Percentiles rank a stretch among this genome's conserved stretches.
Conservation (phyloP, 1,284 basidiomycete species). For the Microbotryum saponariae region DNA sequence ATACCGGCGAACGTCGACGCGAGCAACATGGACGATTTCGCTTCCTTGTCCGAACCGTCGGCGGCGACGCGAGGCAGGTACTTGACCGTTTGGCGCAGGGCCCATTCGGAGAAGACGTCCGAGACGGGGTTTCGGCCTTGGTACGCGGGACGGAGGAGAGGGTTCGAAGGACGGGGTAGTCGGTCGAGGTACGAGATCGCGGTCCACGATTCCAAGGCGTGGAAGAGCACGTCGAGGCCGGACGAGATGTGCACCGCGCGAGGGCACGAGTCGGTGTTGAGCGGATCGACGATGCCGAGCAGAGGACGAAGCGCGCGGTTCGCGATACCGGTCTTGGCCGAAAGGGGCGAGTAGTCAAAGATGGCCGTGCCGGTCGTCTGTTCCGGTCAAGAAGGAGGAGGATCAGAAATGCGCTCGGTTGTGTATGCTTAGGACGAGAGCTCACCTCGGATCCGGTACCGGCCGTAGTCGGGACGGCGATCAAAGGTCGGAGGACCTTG, state of each 20-base stretch:
- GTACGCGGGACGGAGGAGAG: constrained; percentile 79
- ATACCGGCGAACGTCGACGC: constrained; percentile 60
- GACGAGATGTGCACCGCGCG: constrained; percentile 81
- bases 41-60: constrained; percentile 68
- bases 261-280: constrained; percentile 77
- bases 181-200: constrained; percentile 86
- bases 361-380: constrained; percentile 96
- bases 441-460: constrained; percentile 73
- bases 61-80: constrained; percentile 80
- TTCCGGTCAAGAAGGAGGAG: background rate
- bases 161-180: constrained; percentile 74
- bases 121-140: constrained; percentile 84
- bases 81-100: constrained; percentile 79
- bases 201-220: constrained; percentile 59
- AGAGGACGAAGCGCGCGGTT: constrained; percentile 82
- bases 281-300: constrained; percentile 76
- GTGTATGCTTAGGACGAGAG: background rate
- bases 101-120: constrained; percentile 94
- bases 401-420: background rate
- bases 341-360: constrained; percentile 74
- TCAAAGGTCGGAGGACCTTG: constrained; percentile 68
- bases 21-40: constrained; percentile 84
- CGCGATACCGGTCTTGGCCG: constrained; percentile 95
- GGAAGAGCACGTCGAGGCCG: constrained; percentile 69
- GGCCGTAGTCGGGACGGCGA: constrained; percentile 91